phyloP scores from a whole-genome alignment of 2,329 filamentous ascomycete genomes.

The Epichloe elymi region DNA sequence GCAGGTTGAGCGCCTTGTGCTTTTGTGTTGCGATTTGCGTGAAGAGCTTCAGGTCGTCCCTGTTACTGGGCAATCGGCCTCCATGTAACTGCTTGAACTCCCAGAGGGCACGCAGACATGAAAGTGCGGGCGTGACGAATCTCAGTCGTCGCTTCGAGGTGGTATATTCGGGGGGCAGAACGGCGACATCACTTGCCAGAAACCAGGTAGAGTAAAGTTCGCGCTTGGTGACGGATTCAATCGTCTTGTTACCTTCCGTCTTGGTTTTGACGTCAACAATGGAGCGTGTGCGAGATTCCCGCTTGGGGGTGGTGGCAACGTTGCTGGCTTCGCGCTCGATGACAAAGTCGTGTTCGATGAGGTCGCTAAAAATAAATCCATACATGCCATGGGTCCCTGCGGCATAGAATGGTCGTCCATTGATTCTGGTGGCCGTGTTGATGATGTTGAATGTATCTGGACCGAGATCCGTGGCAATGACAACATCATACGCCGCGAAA shows the following conservation, averaged over 20 bases:
- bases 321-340: conserved; percentile 79
- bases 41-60: conserved; percentile 60
- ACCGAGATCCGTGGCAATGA: conserved; percentile 81
- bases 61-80: conserved; percentile 40
- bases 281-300: conserved; percentile 67
- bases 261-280: conserved; percentile 61
- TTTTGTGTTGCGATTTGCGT: conserved; percentile 65
- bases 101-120: conserved; percentile 82
- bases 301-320: conserved; percentile 46
- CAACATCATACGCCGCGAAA: conserved; percentile 67
- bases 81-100: conserved; percentile 51
- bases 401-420: conserved; percentile 74
- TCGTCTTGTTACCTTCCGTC: conserved; percentile 51
- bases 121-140: conserved; percentile 71
- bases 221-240: conserved; percentile 82
- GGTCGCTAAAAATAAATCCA: conserved; percentile 87
- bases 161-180: conserved; percentile 52
- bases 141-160: conserved; percentile 55
- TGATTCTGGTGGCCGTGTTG: conserved; percentile 74
- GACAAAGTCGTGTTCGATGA: conserved; percentile 81
- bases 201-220: conserved; percentile 83
- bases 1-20: conserved; percentile 61
- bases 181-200: conserved; percentile 65
- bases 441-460: conserved; percentile 62
- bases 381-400: conserved; percentile 80